These are phyloP conservation scores for Fraxinus dipetala DNA, from an alignment of 305 asterid genomes.

Conservation along the genomic window DNA sequence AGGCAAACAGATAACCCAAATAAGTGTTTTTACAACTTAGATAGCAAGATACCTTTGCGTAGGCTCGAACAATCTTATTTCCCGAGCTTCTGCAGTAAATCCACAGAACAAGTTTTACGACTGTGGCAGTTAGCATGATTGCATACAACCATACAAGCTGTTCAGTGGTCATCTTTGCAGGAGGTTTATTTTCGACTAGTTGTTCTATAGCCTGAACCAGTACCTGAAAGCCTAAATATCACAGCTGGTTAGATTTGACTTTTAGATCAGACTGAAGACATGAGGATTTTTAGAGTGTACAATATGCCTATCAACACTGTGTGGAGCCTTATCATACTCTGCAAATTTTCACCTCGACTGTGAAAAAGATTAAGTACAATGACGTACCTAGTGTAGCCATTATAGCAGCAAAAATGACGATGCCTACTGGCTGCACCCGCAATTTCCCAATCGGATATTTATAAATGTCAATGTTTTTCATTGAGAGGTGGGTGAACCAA, in stretches of 20 bases:
- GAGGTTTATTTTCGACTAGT: slow-evolving; percentile 42
- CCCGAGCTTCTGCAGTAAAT: slow-evolving; percentile 75
- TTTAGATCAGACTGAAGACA: neutral
- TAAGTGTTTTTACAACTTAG: slow-evolving; percentile 1
- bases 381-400: slow-evolving; percentile 83
- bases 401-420: slow-evolving; percentile 71
- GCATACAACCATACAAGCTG: slow-evolving; percentile 68
- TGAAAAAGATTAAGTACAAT: neutral
- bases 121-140: slow-evolving; percentile 71
- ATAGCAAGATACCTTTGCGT: slow-evolving; percentile 58
- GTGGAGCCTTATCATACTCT: neutral
- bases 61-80: slow-evolving; percentile 77
- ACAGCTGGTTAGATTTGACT: neutral
- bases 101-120: slow-evolving; percentile 79
- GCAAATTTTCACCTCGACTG: neutral
- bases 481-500: slow-evolving; percentile 70
- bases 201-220: slow-evolving; percentile 68
- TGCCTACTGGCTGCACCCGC: slow-evolving; percentile 90
- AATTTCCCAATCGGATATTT: slow-evolving; percentile 82
- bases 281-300: neutral
- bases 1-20: slow-evolving; percentile 7
- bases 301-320: neutral
- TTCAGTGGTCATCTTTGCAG: slow-evolving; percentile 51
- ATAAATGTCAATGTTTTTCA: slow-evolving; percentile 69
- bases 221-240: slow-evolving; percentile 71